Evolutionary conservation across 129 eudicot species (phyloP).

Genomic region (Apium graveolens): DNA sequence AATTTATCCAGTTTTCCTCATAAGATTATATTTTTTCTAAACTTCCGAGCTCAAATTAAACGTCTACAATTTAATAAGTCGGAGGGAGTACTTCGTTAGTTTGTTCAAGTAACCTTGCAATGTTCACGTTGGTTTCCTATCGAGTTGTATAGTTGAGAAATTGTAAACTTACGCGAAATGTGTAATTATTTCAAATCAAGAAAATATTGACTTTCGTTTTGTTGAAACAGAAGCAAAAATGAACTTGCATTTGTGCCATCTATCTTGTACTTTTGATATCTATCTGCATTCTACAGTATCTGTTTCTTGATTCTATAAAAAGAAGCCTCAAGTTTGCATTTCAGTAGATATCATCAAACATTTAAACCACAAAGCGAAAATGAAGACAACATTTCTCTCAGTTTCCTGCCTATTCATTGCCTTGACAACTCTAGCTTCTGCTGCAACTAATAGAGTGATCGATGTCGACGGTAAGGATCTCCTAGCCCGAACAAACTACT

Average conservation of each 20-base stretch:
- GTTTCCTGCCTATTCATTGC: conserved; percentile 6
- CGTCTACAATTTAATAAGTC: too few species aligned
- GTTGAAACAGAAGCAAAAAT: not conserved
- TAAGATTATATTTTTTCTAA: too few species aligned
- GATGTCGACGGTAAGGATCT: conserved; percentile 8
- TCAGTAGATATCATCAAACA: not conserved
- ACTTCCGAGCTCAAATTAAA: too few species aligned
- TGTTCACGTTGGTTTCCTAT: too few species aligned
- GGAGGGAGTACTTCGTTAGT: too few species aligned
- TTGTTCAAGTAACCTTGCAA: too few species aligned
- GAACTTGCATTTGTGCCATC: not conserved
- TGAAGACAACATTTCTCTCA: not conserved
- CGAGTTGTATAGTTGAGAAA: too few species aligned
- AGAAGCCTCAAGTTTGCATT: not conserved
- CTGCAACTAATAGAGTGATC: conserved; percentile 3
- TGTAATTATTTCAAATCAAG: too few species aligned
- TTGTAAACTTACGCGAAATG: too few species aligned
- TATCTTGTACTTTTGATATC: not conserved
- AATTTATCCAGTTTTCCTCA: too few species aligned
- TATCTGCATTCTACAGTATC: not conserved
- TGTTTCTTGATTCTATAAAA: not conserved
- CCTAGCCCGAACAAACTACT: conserved; percentile 3
- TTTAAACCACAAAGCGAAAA: not conserved
- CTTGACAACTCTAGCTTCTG: conserved; percentile 4
- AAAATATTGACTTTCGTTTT: not conserved